A percentile compares a stretch with the other conserved stretches of the same genome.
These are phyloP conservation scores for Aspergillus fumigatus DNA, from an alignment of 2,329 filamentous ascomycete species.

Conservation along the genomic window DNA sequence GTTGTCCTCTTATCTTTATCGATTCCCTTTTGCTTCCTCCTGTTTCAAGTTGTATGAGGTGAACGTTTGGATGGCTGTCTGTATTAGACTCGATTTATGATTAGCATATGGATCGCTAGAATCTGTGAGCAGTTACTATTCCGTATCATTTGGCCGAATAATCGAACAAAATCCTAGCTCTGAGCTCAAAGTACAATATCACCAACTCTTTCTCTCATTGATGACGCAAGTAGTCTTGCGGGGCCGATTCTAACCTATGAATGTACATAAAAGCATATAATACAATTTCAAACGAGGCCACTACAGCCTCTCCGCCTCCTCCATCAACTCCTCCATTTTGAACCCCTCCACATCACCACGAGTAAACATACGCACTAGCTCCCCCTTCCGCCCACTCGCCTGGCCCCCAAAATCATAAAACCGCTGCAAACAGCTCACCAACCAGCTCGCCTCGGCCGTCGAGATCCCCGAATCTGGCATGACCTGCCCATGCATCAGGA, in stretches of 20 bases:
- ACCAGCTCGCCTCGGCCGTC: conserved; percentile 78
- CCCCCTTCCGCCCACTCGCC: conserved; percentile 57
- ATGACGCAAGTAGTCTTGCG: not conserved
- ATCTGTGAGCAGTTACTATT: not conserved
- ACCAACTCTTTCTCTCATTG: too few relatives aligned
- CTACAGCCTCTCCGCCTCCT: conserved; percentile 79
- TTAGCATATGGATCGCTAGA: not conserved
- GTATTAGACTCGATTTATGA: not conserved
- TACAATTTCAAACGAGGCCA: conserved; percentile 23
- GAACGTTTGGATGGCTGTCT: not conserved
- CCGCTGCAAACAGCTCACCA: conserved; percentile 88
- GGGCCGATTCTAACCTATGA: not conserved
- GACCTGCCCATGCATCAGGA: conserved; percentile 80
- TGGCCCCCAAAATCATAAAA: conserved; percentile 70
- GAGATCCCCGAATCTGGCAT: conserved; percentile 70
- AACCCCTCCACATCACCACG: conserved; percentile 69
- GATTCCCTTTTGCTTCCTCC: not conserved
- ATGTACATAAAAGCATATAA: not conserved
- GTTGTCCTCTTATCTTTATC: not conserved
- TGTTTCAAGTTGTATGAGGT: not conserved
- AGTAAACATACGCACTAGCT: conserved; percentile 76
- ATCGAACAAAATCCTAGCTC: too few relatives aligned
- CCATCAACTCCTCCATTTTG: conserved; percentile 76
- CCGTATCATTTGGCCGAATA: not conserved
- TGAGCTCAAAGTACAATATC: not conserved